Percentiles rank a stretch among this genome's conserved stretches.
Evolutionary conservation across 495 filamentous ascomycete genomes (phyloP).

Genomic region (Penicillium arizonense): DNA sequence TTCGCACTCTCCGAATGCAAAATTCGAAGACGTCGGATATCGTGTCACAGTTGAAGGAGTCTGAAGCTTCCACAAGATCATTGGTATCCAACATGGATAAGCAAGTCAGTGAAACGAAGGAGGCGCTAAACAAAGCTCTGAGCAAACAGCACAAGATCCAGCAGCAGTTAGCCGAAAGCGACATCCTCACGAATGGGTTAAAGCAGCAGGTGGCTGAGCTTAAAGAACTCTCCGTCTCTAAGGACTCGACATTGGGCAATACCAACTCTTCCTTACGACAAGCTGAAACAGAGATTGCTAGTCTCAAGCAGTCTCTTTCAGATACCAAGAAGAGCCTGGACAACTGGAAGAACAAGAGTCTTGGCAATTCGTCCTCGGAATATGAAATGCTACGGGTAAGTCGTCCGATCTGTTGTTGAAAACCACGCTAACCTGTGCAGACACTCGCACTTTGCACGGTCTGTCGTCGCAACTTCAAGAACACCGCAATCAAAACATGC

Average conservation of each 20-base stretch:
- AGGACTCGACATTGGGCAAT: constrained; percentile 59
- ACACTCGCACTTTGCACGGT: constrained; percentile 85
- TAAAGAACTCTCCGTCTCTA: constrained; percentile 64
- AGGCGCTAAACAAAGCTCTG: constrained; percentile 64
- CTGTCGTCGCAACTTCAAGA: constrained; percentile 87
- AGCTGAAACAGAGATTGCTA: constrained; percentile 71
- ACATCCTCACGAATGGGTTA: constrained; percentile 65
- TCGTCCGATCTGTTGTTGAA: constrained; percentile 12
- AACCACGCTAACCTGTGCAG: constrained; percentile 44
- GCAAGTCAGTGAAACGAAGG: constrained; percentile 77
- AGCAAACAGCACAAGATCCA: constrained; percentile 71
- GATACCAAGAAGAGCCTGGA: constrained; percentile 76
- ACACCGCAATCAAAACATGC: constrained; percentile 87
- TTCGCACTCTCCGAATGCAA: constrained; percentile 72
- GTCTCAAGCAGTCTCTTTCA: constrained; percentile 67
- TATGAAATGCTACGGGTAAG: constrained; percentile 82
- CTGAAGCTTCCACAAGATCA: constrained; percentile 58
- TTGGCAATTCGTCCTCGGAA: constrained; percentile 76
- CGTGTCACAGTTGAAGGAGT: constrained; percentile 87
- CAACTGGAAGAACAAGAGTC: constrained; percentile 74
- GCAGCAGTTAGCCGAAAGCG: constrained; percentile 63
- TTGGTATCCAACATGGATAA: constrained; percentile 85
- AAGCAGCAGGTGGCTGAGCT: constrained; percentile 76
- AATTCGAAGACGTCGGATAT: constrained; percentile 91
- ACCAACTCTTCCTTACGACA: constrained; percentile 62